Evolutionary conservation across 345 rosid genomes (phyloP).

Genomic region (Bruguiera gymnorhiza): DNA sequence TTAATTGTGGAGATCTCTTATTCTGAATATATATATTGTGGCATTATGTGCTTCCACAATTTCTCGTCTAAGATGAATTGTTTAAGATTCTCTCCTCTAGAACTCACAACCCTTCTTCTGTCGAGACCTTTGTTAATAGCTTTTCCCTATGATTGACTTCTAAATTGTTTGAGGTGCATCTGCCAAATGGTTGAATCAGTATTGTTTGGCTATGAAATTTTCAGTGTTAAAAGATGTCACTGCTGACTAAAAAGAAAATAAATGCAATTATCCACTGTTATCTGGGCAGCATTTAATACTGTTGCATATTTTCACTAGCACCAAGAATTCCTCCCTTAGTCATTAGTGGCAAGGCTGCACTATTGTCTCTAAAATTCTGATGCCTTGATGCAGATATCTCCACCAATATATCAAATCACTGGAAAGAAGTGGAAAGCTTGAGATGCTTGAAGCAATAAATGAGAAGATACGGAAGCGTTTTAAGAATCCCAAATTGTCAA

Average conservation of each 20-base stretch:
- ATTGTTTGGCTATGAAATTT: too few relatives aligned
- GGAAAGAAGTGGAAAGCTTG: conserved; percentile 73
- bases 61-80: neutral
- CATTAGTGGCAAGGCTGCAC: neutral
- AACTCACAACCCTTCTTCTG: neutral
- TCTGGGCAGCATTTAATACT: too few relatives aligned
- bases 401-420: conserved; percentile 58
- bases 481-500: conserved; percentile 84
- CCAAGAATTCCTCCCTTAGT: too few relatives aligned
- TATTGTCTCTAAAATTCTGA: conserved; percentile 5
- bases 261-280: too few relatives aligned
- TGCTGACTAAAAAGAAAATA: too few relatives aligned
- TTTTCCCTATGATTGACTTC: neutral
- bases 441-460: conserved; percentile 75
- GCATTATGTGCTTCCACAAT: neutral
- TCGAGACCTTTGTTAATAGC: neutral
- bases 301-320: too few relatives aligned
- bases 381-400: conserved; percentile 53
- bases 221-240: too few relatives aligned
- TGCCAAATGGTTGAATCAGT: too few relatives aligned
- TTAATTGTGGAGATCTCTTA: neutral
- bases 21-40: neutral
- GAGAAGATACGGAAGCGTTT: conserved; percentile 89
- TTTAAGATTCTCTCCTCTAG: neutral
- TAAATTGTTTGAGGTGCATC: too few relatives aligned